Percentiles rank a stretch among this genome's conserved stretches.
These are phyloP conservation scores for Fusarium armeniacum DNA, from an alignment of 2,329 filamentous ascomycete species.

Conservation along the genomic window DNA sequence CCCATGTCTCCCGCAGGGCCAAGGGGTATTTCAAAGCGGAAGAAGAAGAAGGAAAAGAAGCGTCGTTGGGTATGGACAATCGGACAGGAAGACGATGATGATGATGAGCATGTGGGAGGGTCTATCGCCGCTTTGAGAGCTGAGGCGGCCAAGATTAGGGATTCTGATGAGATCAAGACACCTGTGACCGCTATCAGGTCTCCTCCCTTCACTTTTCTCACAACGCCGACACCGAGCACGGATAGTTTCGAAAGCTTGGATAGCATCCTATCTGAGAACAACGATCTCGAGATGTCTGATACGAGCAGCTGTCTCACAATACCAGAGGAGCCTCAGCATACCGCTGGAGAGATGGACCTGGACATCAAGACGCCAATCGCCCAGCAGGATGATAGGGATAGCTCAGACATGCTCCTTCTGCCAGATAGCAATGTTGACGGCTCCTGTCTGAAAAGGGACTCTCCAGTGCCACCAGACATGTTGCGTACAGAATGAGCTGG, in stretches of 20 bases:
- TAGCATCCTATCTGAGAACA: slow-evolving; percentile 33
- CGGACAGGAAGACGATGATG: slow-evolving; percentile 66
- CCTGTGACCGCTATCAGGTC: slow-evolving; percentile 45
- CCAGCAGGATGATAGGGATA: slow-evolving; percentile 23
- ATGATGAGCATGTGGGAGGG: slow-evolving; percentile 60
- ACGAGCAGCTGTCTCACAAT: slow-evolving; percentile 56
- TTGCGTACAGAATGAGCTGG: slow-evolving; percentile 11
- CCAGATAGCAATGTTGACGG: slow-evolving; percentile 54
- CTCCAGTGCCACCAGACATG: slow-evolving; percentile 40
- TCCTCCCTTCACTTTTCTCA: slow-evolving; percentile 41
- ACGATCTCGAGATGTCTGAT: slow-evolving; percentile 67
- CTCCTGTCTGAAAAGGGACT: slow-evolving; percentile 33
- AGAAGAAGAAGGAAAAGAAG: slow-evolving; percentile 69
- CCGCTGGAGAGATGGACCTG: slow-evolving; percentile 52
- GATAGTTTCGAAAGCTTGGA: slow-evolving; percentile 53
- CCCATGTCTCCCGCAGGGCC: slow-evolving; percentile 59
- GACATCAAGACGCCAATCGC: slow-evolving; percentile 60
- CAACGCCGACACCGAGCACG: slow-evolving; percentile 59
- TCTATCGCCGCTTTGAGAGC: slow-evolving; percentile 59
- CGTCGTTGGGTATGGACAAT: slow-evolving; percentile 77
- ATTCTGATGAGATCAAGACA: slow-evolving; percentile 40
- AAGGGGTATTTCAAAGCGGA: slow-evolving; percentile 66
- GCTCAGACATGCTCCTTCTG: slow-evolving; percentile 33
- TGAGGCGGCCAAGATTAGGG: slow-evolving; percentile 47
- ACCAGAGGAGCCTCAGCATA: slow-evolving; percentile 51